These are phyloP conservation scores for Fragilariopsis cylindrus DNA, from an alignment of 108 stramenopile genomes.

Conservation along the genomic window DNA sequence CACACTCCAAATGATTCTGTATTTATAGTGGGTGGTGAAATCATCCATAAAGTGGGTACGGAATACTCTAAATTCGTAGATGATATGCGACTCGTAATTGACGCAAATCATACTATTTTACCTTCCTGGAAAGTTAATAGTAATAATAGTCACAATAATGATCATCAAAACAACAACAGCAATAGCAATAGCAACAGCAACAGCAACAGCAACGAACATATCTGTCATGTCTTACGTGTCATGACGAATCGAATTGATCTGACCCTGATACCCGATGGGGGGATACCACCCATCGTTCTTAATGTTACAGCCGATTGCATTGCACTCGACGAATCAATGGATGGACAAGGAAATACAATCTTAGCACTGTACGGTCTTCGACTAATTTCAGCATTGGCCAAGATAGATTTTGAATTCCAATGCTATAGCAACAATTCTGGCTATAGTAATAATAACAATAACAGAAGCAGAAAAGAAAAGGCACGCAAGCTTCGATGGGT, in stretches of 20 bases:
- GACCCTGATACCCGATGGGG: not conserved
- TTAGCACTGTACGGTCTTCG: slow-evolving; percentile 26
- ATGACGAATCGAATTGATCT: not conserved
- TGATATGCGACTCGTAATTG: slow-evolving; percentile 1
- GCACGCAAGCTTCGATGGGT: slow-evolving; percentile 9
- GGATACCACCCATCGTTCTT: slow-evolving; percentile 9
- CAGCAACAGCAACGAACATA: not conserved
- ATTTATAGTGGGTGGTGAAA: slow-evolving; percentile 1
- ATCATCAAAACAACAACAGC: too few relatives aligned
- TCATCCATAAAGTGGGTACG: not conserved
- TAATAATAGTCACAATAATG: too few relatives aligned
- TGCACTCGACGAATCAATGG: not conserved
- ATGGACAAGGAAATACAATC: slow-evolving; percentile 20
- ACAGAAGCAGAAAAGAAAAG: slow-evolving; percentile 6
- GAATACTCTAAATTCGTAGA: slow-evolving; percentile 18
- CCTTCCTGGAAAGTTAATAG: not conserved
- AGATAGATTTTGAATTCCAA: slow-evolving; percentile 35
- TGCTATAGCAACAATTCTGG: slow-evolving; percentile 9
- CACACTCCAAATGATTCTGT: not conserved
- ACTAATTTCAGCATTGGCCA: slow-evolving; percentile 16
- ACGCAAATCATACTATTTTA: slow-evolving; percentile 6
- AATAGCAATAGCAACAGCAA: not conserved
- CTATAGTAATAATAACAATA: not conserved
- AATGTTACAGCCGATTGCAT: slow-evolving; percentile 21
- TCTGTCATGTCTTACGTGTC: not conserved